These are phyloP conservation scores for Tetracentron sinense DNA, from an alignment of 164 flowering plant genomes.

Conservation along the genomic window DNA sequence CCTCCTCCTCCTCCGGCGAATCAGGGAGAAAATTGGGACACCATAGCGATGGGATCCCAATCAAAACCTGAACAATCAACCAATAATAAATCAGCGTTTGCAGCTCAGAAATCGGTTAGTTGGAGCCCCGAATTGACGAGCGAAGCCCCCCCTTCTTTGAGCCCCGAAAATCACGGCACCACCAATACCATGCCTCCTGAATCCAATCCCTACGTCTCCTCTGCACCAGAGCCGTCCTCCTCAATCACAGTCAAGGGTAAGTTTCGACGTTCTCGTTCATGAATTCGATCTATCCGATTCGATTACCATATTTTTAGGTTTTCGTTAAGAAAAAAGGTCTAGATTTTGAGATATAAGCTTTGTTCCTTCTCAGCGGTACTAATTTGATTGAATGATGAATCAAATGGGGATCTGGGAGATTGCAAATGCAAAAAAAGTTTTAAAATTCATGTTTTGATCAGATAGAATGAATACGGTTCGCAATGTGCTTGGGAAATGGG, in stretches of 20 bases:
- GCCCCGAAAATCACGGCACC: conserved; percentile 12
- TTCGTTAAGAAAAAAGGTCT: too few species aligned
- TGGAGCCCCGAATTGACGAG: conserved; percentile 14
- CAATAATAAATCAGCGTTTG: background rate
- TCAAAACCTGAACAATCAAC: background rate
- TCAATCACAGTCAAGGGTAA: conserved; percentile 27
- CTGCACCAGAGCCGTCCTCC: conserved; percentile 21
- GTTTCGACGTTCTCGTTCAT: background rate
- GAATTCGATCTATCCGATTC: background rate
- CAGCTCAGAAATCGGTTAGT: conserved; percentile 9
- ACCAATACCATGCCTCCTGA: conserved; percentile 30
- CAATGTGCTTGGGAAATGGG: conserved; percentile 69
- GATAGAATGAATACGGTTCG: conserved; percentile 57
- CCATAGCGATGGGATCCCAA: conserved; percentile 13
- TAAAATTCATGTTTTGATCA: conserved; percentile 18
- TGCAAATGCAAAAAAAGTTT: too few species aligned
- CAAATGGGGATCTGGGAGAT: background rate
- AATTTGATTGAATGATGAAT: background rate
- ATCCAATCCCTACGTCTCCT: conserved; percentile 31
- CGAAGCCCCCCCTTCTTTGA: conserved; percentile 1
- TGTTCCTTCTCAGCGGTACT: too few species aligned
- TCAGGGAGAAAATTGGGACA: conserved; percentile 20
- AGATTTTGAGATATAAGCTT: too few species aligned
- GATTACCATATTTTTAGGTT: background rate
- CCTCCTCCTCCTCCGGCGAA: conserved; percentile 17